Conservation (phyloP, 345 rosid genomes). For the Ricinus communis region DNA sequence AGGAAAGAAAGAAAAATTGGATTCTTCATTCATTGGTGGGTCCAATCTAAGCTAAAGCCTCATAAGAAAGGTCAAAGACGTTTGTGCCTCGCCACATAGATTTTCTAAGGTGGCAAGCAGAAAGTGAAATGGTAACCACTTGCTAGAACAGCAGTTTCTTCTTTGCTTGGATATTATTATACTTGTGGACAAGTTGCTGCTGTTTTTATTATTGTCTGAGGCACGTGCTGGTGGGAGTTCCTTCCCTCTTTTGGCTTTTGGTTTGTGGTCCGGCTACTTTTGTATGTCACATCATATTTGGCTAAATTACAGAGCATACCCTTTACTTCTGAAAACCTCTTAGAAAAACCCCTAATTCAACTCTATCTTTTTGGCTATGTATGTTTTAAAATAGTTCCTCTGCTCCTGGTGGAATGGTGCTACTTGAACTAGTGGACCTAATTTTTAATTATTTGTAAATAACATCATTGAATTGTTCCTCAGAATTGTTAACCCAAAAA, state of each 20-base stretch:
- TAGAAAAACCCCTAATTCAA: not conserved
- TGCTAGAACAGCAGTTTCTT: not conserved
- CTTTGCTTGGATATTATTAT: not conserved
- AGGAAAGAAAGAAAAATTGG: conserved; percentile 5
- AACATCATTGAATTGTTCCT: not conserved
- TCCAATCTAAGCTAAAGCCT: conserved; percentile 8
- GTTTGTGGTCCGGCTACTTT: conserved; percentile 2
- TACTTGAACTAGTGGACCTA: not conserved
- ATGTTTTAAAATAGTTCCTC: not conserved
- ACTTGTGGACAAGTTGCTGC: conserved; percentile 1
- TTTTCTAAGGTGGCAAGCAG: conserved; percentile 1
- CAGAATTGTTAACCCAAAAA: not conserved
- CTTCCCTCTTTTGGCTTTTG: not conserved
- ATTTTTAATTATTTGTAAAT: not conserved
- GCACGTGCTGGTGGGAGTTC: too few species aligned
- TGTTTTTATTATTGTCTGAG: not conserved
- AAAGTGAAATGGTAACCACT: not conserved
- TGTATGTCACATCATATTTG: conserved; percentile 14
- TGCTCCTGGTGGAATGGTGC: not conserved
- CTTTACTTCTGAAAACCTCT: conserved; percentile 8
- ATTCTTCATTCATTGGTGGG: conserved; percentile 22
- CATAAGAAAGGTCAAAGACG: conserved; percentile 17
- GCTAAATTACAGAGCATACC: not conserved
- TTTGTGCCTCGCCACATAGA: conserved; percentile 16
- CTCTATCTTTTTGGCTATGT: not conserved